phyloP scores from a whole-genome alignment of 495 filamentous ascomycete species.

The Chaetomium tenue region DNA sequence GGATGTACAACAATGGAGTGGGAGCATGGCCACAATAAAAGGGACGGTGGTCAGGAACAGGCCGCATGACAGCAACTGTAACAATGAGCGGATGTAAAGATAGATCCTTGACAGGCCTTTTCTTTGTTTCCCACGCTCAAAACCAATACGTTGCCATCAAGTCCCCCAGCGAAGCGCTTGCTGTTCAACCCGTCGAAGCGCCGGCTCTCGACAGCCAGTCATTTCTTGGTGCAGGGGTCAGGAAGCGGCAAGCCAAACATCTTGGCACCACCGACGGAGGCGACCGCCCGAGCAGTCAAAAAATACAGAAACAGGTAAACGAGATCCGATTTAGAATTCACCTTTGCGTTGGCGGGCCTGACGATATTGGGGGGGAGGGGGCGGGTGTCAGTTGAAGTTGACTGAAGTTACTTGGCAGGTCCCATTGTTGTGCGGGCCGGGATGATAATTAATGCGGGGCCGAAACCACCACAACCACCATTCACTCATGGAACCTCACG shows the following conservation, averaged over 20 bases:
- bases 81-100: constrained; percentile 9
- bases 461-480: too few relatives aligned
- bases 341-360: too few relatives aligned
- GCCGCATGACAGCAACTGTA: constrained; percentile 16
- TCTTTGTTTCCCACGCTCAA: constrained; percentile 18
- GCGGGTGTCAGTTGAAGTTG: too few relatives aligned
- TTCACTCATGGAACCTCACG: too few relatives aligned
- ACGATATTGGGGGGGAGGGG: too few relatives aligned
- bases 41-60: neutral
- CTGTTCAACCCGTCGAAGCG: constrained; percentile 13
- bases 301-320: neutral
- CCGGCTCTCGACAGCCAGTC: constrained; percentile 29
- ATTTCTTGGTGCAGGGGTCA: constrained; percentile 19
- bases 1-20: constrained; percentile 19
- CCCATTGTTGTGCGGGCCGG: too few relatives aligned
- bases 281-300: neutral
- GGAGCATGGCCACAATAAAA: constrained; percentile 1
- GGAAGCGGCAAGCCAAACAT: constrained; percentile 30
- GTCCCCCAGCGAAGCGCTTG: constrained; percentile 20
- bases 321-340: too few relatives aligned
- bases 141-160: constrained; percentile 12
- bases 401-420: too few relatives aligned
- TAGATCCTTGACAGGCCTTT: constrained; percentile 10
- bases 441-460: too few relatives aligned
- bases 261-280: constrained; percentile 3